Evolutionary conservation across 1,139 yeast species (phyloP), one percentile per base, ranked within the genome.

Genomic region (Nakaseomyces nivariensis): DNA sequence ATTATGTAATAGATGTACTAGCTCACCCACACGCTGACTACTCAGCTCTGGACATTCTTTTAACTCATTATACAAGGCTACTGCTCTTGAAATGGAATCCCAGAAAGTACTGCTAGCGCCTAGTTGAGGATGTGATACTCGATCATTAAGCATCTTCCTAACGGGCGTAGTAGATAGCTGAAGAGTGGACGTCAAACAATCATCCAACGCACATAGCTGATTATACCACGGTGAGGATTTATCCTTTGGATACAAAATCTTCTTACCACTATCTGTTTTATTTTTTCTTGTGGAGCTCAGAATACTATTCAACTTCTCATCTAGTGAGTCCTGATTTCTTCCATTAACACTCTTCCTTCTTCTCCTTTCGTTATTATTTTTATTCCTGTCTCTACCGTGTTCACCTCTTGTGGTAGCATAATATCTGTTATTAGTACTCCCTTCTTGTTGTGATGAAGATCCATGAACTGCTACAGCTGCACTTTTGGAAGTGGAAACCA

Each of bases 1-100:
- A 46, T 75, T 74, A 54, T 77, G 76, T 22, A 76, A 59, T 9
- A 76, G 57, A 45, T 75, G 74, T 13, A 75, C 70, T 51, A 75
- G 63, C 36, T 70, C 64, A 1, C 75, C 67, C 52, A 73, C 71
- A 53, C 77, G 63, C 43, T 60, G 62, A 33, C 69, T 66, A 50
- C 67, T 68, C 49, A 75, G 60, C 47, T 71, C 73, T 8, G 75
- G 72, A 3, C 72, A 64, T 11, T 64, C 68, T 32, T 68, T 62
- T 37, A 76, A 56, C 5, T 71, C 71, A 32, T 70, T 65, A 51
- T 76, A 77, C 7, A 76, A 58, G 11, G 68, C 69, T 67, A 76
- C 72, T 11, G 76, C 71, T 43, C 67, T 69, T 41, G 67, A 66
- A 22, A 76, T 67, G 1, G 77, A 70, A 34, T 69, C 72, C 78